Evolutionary conservation across 2,329 filamentous ascomycete genomes (phyloP).

Genomic region (Dactylellina haptotyla): DNA sequence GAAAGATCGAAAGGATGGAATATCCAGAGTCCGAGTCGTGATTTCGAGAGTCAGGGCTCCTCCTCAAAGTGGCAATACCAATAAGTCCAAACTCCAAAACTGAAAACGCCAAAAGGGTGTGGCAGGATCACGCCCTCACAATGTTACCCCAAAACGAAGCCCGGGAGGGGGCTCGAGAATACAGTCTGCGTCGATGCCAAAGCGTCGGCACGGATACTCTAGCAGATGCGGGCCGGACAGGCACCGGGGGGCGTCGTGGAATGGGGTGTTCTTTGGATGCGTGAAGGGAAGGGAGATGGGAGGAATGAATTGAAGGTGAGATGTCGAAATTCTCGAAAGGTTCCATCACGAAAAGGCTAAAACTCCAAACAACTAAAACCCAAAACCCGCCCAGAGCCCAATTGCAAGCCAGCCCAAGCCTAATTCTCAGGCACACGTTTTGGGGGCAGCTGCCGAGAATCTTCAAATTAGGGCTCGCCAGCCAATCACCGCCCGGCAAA

Average conservation of each 20-base stretch:
- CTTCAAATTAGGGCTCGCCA: conserved; percentile 14
- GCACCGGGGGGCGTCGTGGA: background rate
- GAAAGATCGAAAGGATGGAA: conserved; percentile 1
- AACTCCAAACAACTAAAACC: background rate
- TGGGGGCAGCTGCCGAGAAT: conserved; percentile 30
- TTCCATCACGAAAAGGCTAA: conserved; percentile 35
- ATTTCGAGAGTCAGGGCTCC: conserved; percentile 21
- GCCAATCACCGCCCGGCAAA: conserved; percentile 17
- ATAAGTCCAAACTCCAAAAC: conserved; percentile 14
- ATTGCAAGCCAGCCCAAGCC: background rate
- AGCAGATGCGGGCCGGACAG: background rate
- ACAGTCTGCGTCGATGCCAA: too few relatives aligned
- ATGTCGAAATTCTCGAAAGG: conserved; percentile 36
- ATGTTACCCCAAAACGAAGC: background rate
- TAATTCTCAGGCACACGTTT: conserved; percentile 22
- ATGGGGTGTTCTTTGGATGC: too few relatives aligned
- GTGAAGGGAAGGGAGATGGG: too few relatives aligned
- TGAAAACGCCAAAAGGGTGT: conserved; percentile 11
- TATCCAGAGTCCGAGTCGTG: conserved; percentile 1
- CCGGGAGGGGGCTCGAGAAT: too few relatives aligned
- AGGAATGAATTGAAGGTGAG: conserved; percentile 20
- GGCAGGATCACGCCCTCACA: conserved; percentile 1
- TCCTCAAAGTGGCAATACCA: conserved; percentile 42
- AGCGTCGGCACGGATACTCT: too few relatives aligned
- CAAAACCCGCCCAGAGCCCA: background rate